Percentiles rank a stretch among this genome's conserved stretches.
phyloP scores from a whole-genome alignment of 179 eudicot species.

The Silene vulgaris region DNA sequence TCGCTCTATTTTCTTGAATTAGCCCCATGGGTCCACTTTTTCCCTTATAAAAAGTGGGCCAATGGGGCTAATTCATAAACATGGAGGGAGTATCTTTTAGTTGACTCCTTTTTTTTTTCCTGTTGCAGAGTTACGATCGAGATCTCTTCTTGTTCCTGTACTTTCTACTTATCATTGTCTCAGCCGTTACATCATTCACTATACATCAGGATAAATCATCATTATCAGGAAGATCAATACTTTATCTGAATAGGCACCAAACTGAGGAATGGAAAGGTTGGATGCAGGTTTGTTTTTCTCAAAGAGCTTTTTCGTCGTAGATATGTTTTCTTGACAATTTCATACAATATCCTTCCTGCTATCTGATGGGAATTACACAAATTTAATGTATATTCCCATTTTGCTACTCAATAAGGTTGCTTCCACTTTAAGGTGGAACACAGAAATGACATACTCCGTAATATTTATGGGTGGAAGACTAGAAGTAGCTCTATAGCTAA shows the following conservation, averaged over 20 bases:
- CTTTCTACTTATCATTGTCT: slow-evolving; percentile 71
- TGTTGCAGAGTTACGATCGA: slow-evolving; percentile 74
- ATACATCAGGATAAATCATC: slow-evolving; percentile 78
- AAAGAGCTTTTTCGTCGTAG: neutral
- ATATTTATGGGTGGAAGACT: too few relatives aligned
- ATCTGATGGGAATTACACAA: neutral
- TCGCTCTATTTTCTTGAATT: too few relatives aligned
- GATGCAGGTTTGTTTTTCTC: slow-evolving; percentile 73
- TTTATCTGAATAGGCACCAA: slow-evolving; percentile 86
- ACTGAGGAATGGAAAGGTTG: slow-evolving; percentile 99
- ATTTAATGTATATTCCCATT: neutral
- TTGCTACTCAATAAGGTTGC: too few relatives aligned
- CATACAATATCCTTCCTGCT: slow-evolving; percentile 6
- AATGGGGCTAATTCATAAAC: too few relatives aligned
- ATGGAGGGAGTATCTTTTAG: neutral
- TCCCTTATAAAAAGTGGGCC: too few relatives aligned
- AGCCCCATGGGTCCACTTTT: too few relatives aligned
- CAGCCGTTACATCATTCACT: slow-evolving; percentile 76
- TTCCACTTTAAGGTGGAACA: too few relatives aligned
- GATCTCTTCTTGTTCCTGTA: slow-evolving; percentile 89
- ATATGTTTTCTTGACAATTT: neutral
- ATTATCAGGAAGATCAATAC: slow-evolving; percentile 66
- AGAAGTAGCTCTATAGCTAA: too few relatives aligned
- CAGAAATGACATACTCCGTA: too few relatives aligned
- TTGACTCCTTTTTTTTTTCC: slow-evolving; percentile 14